phyloP scores from a whole-genome alignment of 2,329 filamentous ascomycete species.

The Ustulina deusta region DNA sequence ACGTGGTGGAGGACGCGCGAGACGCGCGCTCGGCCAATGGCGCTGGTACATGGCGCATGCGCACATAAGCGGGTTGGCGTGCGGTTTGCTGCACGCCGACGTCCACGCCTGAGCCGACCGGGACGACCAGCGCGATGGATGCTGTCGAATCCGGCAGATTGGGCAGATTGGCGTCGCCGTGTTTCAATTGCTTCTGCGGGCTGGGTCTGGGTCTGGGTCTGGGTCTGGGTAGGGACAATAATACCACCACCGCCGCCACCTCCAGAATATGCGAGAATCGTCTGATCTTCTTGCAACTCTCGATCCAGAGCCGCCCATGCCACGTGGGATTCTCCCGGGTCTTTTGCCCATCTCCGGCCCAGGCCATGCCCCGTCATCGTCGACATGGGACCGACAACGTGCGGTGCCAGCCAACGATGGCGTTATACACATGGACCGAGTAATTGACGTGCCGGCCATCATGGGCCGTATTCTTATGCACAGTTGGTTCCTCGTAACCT shows the following conservation, averaged over 20 bases:
- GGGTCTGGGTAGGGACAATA: neutral
- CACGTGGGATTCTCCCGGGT: constrained; percentile 16
- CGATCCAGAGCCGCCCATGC: constrained; percentile 12
- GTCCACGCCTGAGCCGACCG: neutral
- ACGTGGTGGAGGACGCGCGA: constrained; percentile 22
- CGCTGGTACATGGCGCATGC: constrained; percentile 4
- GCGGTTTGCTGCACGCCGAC: neutral
- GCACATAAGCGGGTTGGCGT: neutral
- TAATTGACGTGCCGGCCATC: no score
- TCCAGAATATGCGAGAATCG: constrained; percentile 21
- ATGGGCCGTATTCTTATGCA: no score
- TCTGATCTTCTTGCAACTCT: constrained; percentile 13
- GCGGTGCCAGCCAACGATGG: no score
- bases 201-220: neutral
- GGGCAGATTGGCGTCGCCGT: neutral
- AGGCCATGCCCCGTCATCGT: no score
- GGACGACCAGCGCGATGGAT: neutral
- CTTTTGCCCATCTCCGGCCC: neutral
- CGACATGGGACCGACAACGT: no score
- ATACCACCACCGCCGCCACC: no score
- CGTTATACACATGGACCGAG: no score
- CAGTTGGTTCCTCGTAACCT: no score
- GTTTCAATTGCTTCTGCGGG: constrained; percentile 16
- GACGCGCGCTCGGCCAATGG: constrained; percentile 12
- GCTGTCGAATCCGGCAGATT: neutral